These are phyloP conservation scores for Aspergillus sp. DNA, from an alignment of 2,329 filamentous ascomycete genomes.

Conservation along the genomic window DNA sequence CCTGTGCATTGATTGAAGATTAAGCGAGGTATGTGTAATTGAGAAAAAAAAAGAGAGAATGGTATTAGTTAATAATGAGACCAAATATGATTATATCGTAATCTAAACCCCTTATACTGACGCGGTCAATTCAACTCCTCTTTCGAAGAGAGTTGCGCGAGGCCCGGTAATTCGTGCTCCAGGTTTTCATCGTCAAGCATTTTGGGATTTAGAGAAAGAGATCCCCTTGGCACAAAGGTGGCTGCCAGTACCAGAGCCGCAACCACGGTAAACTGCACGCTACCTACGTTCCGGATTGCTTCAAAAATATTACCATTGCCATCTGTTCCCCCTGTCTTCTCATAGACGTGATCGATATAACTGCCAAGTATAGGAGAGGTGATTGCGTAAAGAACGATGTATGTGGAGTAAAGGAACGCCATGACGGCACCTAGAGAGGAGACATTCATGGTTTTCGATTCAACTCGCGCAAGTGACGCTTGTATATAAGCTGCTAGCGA, in stretches of 20 bases:
- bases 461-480: conserved; percentile 15
- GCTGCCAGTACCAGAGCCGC: conserved; percentile 12
- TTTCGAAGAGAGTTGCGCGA: conserved; percentile 11
- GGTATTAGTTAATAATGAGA: not conserved
- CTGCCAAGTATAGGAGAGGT: conserved; percentile 17
- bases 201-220: conserved; percentile 12
- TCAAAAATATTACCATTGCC: conserved; percentile 16
- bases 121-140: conserved; percentile 2
- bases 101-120: not conserved
- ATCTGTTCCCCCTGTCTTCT: conserved; percentile 11
- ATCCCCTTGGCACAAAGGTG: conserved; percentile 15
- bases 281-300: conserved; percentile 14
- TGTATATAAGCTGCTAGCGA: conserved; percentile 19
- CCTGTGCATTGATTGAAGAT: too few species aligned
- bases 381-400: conserved; percentile 17
- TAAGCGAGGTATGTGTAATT: not conserved
- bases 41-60: not conserved
- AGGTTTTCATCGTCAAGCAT: conserved; percentile 13
- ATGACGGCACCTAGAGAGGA: conserved; percentile 16
- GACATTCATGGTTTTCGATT: conserved; percentile 14
- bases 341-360: conserved; percentile 18
- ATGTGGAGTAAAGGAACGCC: conserved; percentile 17
- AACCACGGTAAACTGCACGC: conserved; percentile 15
- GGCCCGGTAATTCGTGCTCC: conserved; percentile 8
- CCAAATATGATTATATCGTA: not conserved